Conservation (phyloP, 352 stramenopile genomes). For the Aphanomyces stellatus region DNA sequence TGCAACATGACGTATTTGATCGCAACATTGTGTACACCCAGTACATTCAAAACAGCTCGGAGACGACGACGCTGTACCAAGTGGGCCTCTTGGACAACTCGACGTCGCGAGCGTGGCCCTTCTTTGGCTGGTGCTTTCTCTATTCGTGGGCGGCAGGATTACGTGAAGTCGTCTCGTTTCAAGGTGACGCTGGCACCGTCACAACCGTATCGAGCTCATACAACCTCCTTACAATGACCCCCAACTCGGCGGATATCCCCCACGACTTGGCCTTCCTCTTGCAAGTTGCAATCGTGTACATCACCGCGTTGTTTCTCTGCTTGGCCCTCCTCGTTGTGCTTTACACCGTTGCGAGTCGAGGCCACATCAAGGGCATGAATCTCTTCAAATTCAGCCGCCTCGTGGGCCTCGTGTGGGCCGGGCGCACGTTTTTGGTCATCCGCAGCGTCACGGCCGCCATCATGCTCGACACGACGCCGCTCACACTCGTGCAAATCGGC, state of each 20-base stretch:
- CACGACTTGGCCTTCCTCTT: neutral
- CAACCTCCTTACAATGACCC: neutral
- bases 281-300: neutral
- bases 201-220: neutral
- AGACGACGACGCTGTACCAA: neutral
- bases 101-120: neutral
- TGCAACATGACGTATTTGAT: neutral
- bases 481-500: neutral
- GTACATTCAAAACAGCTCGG: neutral
- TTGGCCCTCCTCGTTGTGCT: neutral
- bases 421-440: slow-evolving; percentile 1
- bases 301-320: neutral
- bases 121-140: slow-evolving; percentile 7
- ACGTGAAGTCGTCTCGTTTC: slow-evolving; percentile 10
- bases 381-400: slow-evolving; percentile 13
- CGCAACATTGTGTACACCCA: neutral
- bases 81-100: neutral
- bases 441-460: neutral
- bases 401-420: slow-evolving; percentile 11
- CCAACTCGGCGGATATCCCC: neutral
- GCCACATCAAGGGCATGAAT: slow-evolving; percentile 8
- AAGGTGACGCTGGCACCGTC: neutral
- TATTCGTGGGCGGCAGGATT: slow-evolving; percentile 1
- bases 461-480: slow-evolving; percentile 3
- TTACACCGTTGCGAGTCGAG: neutral